Base-by-base conservation (phyloP, 179 eudicot genomes). In the Corrigiola litoralis region DNA sequence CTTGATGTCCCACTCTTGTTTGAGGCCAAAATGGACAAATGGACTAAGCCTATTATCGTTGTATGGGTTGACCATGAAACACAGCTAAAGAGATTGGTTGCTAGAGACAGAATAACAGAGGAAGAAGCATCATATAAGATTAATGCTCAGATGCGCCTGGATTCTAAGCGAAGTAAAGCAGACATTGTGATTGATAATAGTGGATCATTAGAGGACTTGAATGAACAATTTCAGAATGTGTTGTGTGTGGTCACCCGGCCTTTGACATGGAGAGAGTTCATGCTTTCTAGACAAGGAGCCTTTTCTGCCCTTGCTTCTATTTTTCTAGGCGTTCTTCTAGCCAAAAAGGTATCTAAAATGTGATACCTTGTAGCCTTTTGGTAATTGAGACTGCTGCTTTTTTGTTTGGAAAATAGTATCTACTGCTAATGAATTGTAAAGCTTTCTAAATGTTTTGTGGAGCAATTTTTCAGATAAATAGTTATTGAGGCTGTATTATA, bases 31-130 rank as follows among this genome's bases (percentile, higher is more conserved):
- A 82, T 94, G 81, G 96, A 88, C 74, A 86, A 75, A 65, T 94
- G 99, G 99, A 85, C 97, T 23, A 83, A 83, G 46, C 97, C 95
- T 18, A 75, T 77, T 18, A 77, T 94, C 52, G 90, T 88, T 56
- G 91, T 94, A 32, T 90, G 96, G 91, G 88, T 90, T 47, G 95
- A 90, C 72, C 82, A 79, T 13, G 84, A 87, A 71, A 94, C 96
- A 56, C 96, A 94, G 58, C 88, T 88, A 41, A 83, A 75, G 66
- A 77, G 99, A 34, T 82, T 94, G 24, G 80, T 86, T 80, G 80
- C 82, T 29, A 84, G 99, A 75, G 99, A 94, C 58, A 48, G 85
- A 40, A 72, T 87, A 54, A 69, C 85, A 2, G 77, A 68, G 0
- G 96, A 88, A 56, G 97, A 90, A 55, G 97, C 97, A 36, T 42